A percentile compares a stretch with the other conserved stretches of the same genome.
Evolutionary conservation across 257 asterid species (phyloP).

Genomic region (Anisodus acutangulus): DNA sequence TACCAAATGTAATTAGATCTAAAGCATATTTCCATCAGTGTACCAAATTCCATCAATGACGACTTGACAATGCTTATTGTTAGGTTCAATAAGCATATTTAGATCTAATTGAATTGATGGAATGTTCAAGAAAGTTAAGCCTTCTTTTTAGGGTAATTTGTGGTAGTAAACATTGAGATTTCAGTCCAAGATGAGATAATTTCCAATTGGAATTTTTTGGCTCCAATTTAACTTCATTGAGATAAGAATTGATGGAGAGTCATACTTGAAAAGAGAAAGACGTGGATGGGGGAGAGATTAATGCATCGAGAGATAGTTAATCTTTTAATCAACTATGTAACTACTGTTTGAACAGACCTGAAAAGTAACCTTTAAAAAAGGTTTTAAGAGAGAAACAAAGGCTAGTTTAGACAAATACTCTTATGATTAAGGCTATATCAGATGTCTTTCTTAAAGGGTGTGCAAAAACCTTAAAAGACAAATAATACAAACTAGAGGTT

Average conservation of each 20-base stretch:
- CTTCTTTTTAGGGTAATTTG: too few relatives aligned
- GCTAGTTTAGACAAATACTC: background rate
- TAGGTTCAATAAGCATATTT: background rate
- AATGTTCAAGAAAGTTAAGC: background rate
- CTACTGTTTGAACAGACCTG: background rate
- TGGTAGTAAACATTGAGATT: too few relatives aligned
- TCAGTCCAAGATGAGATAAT: too few relatives aligned
- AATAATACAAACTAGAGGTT: too few relatives aligned
- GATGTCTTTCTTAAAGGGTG: too few relatives aligned
- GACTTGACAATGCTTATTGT: too few relatives aligned
- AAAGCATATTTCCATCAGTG: background rate
- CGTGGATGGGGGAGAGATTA: background rate
- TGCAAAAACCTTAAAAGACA: too few relatives aligned
- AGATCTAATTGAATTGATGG: background rate
- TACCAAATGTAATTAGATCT: background rate
- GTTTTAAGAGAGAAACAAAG: too few relatives aligned
- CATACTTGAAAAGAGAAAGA: background rate
- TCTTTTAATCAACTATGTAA: background rate
- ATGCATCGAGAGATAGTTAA: background rate
- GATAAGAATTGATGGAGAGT: background rate
- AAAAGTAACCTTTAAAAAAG: background rate
- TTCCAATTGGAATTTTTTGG: background rate
- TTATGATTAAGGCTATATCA: too few relatives aligned
- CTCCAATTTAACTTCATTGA: background rate
- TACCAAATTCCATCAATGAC: too few relatives aligned